Percentiles rank a stretch among this genome's conserved stretches.
Conservation (phyloP, 257 asterid genomes). For the Solanum boliviense region DNA sequence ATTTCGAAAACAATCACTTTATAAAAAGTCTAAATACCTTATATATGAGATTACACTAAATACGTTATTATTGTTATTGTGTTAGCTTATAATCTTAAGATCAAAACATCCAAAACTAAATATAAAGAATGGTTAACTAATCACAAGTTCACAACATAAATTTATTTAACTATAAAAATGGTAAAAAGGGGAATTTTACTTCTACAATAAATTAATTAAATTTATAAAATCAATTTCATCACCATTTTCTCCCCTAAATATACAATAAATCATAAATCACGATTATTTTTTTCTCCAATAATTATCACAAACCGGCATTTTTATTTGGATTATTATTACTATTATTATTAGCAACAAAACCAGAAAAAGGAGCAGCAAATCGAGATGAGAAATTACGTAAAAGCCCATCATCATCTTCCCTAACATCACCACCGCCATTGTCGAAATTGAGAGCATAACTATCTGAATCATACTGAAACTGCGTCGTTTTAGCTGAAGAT, state of each 20-base stretch:
- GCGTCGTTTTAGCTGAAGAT: constrained; percentile 4
- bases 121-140: not conserved
- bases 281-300: not conserved
- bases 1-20: not conserved
- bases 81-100: not conserved
- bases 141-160: not conserved
- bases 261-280: not conserved
- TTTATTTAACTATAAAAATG: not conserved
- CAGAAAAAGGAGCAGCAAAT: constrained; percentile 17
- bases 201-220: not conserved
- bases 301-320: constrained; percentile 13
- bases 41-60: not conserved
- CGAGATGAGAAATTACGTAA: constrained; percentile 39
- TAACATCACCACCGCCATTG: constrained; percentile 12
- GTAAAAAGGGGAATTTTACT: not conserved
- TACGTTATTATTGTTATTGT: no score
- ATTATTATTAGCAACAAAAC: not conserved
- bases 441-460: constrained; percentile 47
- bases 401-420: constrained; percentile 16
- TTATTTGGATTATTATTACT: constrained; percentile 12
- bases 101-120: not conserved
- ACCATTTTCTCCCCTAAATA: not conserved
- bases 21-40: no score
- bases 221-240: not conserved
- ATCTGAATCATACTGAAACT: constrained; percentile 42